phyloP scores from a whole-genome alignment of 2,329 filamentous ascomycete genomes.

The Stemphylium beticola region DNA sequence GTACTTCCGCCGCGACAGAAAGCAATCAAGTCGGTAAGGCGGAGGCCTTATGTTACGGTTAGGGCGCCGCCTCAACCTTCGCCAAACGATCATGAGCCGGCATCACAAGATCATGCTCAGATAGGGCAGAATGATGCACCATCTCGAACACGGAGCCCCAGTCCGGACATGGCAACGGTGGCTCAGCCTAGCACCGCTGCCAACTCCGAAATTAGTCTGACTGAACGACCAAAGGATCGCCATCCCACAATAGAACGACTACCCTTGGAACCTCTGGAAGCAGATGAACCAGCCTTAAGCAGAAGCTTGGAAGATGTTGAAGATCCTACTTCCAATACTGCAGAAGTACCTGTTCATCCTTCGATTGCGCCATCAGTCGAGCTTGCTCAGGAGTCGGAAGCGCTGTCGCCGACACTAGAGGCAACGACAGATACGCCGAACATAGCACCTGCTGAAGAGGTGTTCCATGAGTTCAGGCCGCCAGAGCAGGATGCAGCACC shows the following conservation, averaged over 20 bases:
- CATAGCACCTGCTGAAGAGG: background rate
- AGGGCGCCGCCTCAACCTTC: background rate
- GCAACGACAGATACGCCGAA: background rate
- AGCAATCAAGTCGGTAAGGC: constrained; percentile 13
- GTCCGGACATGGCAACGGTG: background rate
- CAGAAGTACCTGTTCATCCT: background rate
- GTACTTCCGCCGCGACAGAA: constrained; percentile 1
- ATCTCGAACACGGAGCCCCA: background rate
- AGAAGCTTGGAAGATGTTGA: background rate
- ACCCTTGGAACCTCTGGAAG: background rate
- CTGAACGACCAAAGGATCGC: background rate
- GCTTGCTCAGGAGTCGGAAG: background rate
- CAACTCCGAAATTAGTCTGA: background rate
- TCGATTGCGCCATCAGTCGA: background rate
- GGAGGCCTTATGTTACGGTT: background rate
- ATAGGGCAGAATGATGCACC: background rate
- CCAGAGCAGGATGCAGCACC: background rate
- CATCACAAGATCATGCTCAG: background rate
- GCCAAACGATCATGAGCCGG: background rate
- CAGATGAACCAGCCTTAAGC: background rate
- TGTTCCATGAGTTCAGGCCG: background rate
- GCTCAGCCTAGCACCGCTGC: background rate
- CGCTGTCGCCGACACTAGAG: background rate
- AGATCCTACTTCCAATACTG: background rate
- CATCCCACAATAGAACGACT: background rate